Evolutionary conservation across 345 rosid species (phyloP), one percentile per base, ranked within the genome.

Genomic region (Arabidopsis arenosa): DNA sequence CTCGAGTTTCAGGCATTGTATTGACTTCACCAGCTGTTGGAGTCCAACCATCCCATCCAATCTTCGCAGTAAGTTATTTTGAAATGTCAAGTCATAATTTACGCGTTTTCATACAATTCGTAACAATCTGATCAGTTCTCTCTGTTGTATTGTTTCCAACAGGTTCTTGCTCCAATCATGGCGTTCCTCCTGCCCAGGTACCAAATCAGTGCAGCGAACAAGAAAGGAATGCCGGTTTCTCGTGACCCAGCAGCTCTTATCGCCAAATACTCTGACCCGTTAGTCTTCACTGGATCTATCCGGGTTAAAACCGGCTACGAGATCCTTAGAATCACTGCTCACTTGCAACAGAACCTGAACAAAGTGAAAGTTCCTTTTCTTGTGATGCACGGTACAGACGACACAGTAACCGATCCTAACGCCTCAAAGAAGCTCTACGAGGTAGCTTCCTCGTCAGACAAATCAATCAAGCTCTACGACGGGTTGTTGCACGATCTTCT

Each of bases 21-120:
- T 74, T 95, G 61, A 95, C 99, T 79, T 95, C 99, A 60, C 98
- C 99, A 12, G 98, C 99, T 14, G 89, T 92, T 35, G 96, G 99
- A 68, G 99, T 95, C 71, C 90, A 92, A 84, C 98, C 98, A 21
- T 86, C 96, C 0, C 96, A 95, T 88, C 97, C 98, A 5, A 87
- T 95, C 53, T 90, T 84, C 43, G 52, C 80, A 62, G 99, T 88
- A 80, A 74, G 86, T 36, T 39, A 40, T 7, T 1, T 28, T 11
- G 7, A 39, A 28, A 69, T 35, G 10, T 4, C 49, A 7, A 9
- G 8, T 58, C 73, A 17, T 11, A 17, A 6, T 32, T 30, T 13
- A 40, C 17, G 15, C 13, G 0, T 41, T 60, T 32, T 41, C 36
- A 26, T 1, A 59, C 51, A 15, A 11, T 68, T 4, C 57, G 10